Evolutionary conservation across 1,284 basidiomycete species (phyloP), one percentile per base, ranked within the genome.

Genomic region (Marasmius oreades): DNA sequence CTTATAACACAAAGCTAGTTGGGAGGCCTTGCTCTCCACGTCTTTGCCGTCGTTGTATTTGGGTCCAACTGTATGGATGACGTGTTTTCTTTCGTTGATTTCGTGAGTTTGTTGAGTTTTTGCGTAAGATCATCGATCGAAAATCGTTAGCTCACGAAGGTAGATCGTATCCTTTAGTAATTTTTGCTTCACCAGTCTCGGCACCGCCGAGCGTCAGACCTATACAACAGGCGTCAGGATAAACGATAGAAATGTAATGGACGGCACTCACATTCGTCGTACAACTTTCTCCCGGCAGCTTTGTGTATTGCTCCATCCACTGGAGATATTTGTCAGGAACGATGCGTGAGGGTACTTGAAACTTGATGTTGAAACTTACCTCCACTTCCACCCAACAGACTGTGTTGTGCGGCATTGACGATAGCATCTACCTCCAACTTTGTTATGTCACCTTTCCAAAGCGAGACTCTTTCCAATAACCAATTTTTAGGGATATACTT

Each of bases 51-150:
- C 55, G 0, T 75, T 76, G 67, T 93, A 96, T 2, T 94, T 70
- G 0, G 94, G 94, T 10, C 95, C 95, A 23, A 97, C 95, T 1
- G 96, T 87, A 66, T 98, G 96, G 18, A 97, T 92, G 55, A 98
- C 77, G 60, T 87, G 78, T 56, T 81, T 84, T 18, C 88, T 81
- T 73, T 64, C 7, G 12, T 28, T 22, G 51, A 50, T 47, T 34
- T 52, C 46, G 44, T 18, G 46, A 31, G 28, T 31, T 31, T 31
- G 4, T 31, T 31, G 28, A 31, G 28, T 31, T 31, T 31, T 31
- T 26, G 37, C 36, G 34, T 22, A 22, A 20, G 57, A 23, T 53
- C 23, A 18, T 37, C 8, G 26, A 50, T 51, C 14, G 48, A 37
- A 11, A 60, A 55, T 44, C 43, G 43, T 51, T n/a, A 26, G 77